phyloP scores from a whole-genome alignment of 176 grass and related monocot genomes.

The Thinopyrum elongatum region DNA sequence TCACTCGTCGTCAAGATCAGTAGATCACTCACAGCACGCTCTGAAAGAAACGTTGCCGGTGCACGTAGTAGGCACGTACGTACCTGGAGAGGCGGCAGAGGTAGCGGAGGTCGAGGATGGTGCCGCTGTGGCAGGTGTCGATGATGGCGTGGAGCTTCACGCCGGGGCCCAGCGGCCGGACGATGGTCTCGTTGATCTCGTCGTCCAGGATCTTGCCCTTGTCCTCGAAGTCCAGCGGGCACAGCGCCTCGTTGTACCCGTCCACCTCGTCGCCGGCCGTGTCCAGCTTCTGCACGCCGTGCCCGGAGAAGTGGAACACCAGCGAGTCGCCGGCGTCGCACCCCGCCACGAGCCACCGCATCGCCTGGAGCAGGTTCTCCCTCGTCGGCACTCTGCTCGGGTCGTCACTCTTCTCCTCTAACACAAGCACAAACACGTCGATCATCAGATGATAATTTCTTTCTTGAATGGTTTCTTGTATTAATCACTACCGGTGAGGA shows the following conservation, averaged over 20 bases:
- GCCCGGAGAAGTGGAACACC: conserved; percentile 91
- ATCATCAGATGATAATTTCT: not conserved
- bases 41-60: too few species aligned
- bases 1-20: not conserved
- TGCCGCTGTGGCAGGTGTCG: conserved; percentile 93
- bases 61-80: too few species aligned
- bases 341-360: conserved; percentile 72
- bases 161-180: conserved; percentile 55
- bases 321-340: conserved; percentile 56
- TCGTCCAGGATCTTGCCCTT: conserved; percentile 67
- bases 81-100: conserved; percentile 80
- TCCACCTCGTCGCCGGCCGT: conserved; percentile 60
- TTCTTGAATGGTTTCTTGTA: not conserved
- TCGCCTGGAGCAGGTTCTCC: conserved; percentile 60
- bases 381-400: conserved; percentile 39
- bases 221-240: conserved; percentile 71
- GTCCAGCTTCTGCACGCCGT: conserved; percentile 89
- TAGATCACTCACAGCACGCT: too few species aligned
- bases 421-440: not conserved
- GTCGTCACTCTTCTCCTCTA: conserved; percentile 38
- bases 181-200: conserved; percentile 67
- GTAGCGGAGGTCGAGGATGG: conserved; percentile 78
- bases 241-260: conserved; percentile 85
- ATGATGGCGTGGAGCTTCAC: conserved; percentile 80
- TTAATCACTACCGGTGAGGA: conserved; percentile 48